These are phyloP conservation scores for Saksenaea oblongispora DNA, from an alignment of 371 early-diverging fungal species.

Conservation along the genomic window DNA sequence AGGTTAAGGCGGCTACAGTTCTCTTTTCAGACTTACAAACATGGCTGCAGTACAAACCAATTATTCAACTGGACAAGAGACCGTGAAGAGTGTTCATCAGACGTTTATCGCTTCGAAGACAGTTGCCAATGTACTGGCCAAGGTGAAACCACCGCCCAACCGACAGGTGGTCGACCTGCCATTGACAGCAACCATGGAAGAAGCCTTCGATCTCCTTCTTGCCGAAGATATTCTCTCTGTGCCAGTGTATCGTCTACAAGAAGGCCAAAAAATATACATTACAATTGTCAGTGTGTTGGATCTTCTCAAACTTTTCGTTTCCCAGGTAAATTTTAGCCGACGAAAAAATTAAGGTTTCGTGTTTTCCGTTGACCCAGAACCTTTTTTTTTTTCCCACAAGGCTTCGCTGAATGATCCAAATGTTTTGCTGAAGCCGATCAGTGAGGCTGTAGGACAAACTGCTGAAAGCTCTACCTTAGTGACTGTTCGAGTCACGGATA, in stretches of 20 bases:
- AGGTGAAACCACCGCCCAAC: conserved; percentile 35
- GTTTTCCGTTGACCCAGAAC: neutral
- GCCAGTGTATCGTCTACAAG: conserved; percentile 52
- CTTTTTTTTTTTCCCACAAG: conserved; percentile 10
- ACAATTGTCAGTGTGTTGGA: conserved; percentile 61
- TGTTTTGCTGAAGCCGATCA: conserved; percentile 30
- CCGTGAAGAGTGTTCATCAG: conserved; percentile 12
- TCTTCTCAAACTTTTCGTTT: conserved; percentile 46
- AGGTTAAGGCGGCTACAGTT: neutral
- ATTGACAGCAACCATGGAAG: conserved; percentile 54
- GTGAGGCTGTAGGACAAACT: conserved; percentile 41
- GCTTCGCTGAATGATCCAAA: conserved; percentile 24
- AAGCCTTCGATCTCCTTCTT: conserved; percentile 58
- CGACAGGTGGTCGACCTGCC: conserved; percentile 56
- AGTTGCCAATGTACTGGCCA: conserved; percentile 45
- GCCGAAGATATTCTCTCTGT: conserved; percentile 60
- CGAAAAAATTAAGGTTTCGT: neutral
- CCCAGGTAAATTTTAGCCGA: conserved; percentile 29
- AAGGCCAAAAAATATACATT: conserved; percentile 48
- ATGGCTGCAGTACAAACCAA: neutral
- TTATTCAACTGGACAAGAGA: neutral
- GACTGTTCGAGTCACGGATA: conserved; percentile 39
- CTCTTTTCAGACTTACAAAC: neutral
- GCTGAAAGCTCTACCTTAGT: conserved; percentile 42
- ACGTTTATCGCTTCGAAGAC: conserved; percentile 46